Conservation (phyloP, 345 rosid species). For the Lenwebbia sp. region DNA sequence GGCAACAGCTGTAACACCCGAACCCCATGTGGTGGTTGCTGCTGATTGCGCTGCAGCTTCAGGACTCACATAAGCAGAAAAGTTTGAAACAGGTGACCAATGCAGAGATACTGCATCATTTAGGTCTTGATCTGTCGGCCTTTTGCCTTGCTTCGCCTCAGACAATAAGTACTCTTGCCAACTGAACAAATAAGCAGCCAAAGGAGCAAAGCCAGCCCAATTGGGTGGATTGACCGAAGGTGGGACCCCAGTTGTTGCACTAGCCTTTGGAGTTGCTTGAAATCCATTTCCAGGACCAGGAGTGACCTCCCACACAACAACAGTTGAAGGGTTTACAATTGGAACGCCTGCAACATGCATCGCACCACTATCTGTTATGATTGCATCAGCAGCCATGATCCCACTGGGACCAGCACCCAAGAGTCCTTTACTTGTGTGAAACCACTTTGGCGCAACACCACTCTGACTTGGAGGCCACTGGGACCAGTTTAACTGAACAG, state of each 20-base stretch:
- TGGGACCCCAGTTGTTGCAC: constrained; percentile 55
- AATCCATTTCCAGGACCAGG: constrained; percentile 95
- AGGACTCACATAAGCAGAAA: constrained; percentile 97
- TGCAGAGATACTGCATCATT: constrained; percentile 59
- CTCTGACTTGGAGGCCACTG: constrained; percentile 88
- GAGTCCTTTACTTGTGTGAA: constrained; percentile 92
- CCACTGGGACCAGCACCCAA: constrained; percentile 99
- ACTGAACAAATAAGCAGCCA: constrained; percentile 91
- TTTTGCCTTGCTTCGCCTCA: constrained; percentile 70
- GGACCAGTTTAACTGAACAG: constrained; percentile 97
- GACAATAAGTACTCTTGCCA: constrained; percentile 94
- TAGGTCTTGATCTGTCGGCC: constrained; percentile 52
- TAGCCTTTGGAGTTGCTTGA: constrained; percentile 62
- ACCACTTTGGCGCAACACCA: constrained; percentile 67
- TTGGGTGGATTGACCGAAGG: constrained; percentile 82
- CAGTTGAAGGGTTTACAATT: constrained; percentile 95
- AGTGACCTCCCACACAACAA: constrained; percentile 99
- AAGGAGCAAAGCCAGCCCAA: constrained; percentile 97
- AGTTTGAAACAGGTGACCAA: constrained; percentile 97
- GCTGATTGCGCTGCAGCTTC: constrained; percentile 97
- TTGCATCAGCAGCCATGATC: constrained; percentile 99
- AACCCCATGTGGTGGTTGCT: constrained; percentile 99
- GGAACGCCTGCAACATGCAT: constrained; percentile 99
- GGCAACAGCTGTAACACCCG: constrained; percentile 98
- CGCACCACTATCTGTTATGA: constrained; percentile 91